Base-by-base conservation (phyloP, 768 basidiomycete genomes). In the Panellus pusillus region DNA sequence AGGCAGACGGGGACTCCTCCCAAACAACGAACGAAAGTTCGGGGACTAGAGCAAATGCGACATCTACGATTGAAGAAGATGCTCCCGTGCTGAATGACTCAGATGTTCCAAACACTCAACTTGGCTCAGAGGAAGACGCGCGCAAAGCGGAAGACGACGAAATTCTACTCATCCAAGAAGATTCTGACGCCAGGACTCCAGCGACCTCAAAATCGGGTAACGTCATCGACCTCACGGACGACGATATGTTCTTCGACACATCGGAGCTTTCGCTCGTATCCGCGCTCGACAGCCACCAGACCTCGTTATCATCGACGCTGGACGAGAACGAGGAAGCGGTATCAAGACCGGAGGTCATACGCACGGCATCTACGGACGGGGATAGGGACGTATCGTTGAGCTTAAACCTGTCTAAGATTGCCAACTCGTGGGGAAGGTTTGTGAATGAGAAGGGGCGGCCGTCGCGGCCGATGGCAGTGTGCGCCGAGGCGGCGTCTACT, bases 291-390 rank as follows among this genome's bases (percentile, higher is more conserved):
- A 27, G 50, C 59, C 19, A 44, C 24, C 24, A 24, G 24, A 24
- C 61, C 4, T 61, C 63, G 1, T 24, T 51, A 1, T 52, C 61
- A 6, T 54, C 36, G 24, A 50, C 55, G 11, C 45, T 41, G 3
- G 47, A 66, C 31, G 32, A 9, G 11, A 35, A 35, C 32, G 32
- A 35, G 3, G 60, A 63, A n/a, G 50, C 61, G 29, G 46, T 70
- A 15, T 51, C 63, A 24, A 65, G 67, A 32, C 71, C 75, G 9
- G 80, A 82, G 56, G 69, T 81, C 40, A 69, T 79, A 44, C 72
- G 71, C 28, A 70, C 32, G 32, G 32, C 11, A 11, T 35, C 63
- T 14, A 47, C 61, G 11, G 66, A 63, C 35, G 49, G 27, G 43
- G 32, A 48, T 9, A 60, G 62, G 14, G 71, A 70, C 47, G 57